Base-by-base conservation (phyloP, 2,329 filamentous ascomycete genomes). In the Fusarium bulbicola region DNA sequence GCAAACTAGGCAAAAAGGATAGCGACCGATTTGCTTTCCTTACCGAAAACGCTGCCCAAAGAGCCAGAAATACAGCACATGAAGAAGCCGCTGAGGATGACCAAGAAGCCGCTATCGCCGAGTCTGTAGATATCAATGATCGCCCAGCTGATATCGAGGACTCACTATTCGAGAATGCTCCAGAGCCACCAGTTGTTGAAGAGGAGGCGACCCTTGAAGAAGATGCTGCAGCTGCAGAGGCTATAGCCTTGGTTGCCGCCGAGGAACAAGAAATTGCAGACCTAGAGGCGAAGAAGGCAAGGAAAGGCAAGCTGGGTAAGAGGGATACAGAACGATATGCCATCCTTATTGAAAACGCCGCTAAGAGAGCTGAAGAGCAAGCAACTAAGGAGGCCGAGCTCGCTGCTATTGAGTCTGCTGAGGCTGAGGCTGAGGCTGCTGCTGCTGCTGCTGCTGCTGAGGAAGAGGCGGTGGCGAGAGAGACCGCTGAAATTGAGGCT, bases 271-370 rank as follows among this genome's bases (percentile, higher is more conserved):
- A 86, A 61, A 74, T 86, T 7, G 82, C 79, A 30, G 76, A 79
- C 5, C 77, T 87, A 7, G 84, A 84, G 46, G 80, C 82, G 36
- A 89, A 88, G 76, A 88, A 86, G 72, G 82, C 82, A 13, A 87
- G 85, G 74, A 89, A 86, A 78, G 80, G 80, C 65, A 87, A 81
- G 66, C 73, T 86, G 14, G 77, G 75, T 11, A 87, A 83, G 74
- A 85, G 81, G 66, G 85, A 86, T 39, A 79, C 86, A 58, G 84
- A 87, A 59, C 86, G 84, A 66, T 80, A 83, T 32, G 80, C 82
- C 24, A 68, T 72, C 7, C 76, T 86, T 10, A 79, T 78, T 21
- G 79, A 79, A 32, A 82, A 78, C 28, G 79, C 80, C 46, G 76
- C 76, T 13, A 75, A 77, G 63, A 79, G 83, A 37, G 81, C 82